Percentiles rank a stretch among this genome's conserved stretches.
Conservation (phyloP, 176 grass and related monocot genomes). For the Rhipidocladum racemiflorum region DNA sequence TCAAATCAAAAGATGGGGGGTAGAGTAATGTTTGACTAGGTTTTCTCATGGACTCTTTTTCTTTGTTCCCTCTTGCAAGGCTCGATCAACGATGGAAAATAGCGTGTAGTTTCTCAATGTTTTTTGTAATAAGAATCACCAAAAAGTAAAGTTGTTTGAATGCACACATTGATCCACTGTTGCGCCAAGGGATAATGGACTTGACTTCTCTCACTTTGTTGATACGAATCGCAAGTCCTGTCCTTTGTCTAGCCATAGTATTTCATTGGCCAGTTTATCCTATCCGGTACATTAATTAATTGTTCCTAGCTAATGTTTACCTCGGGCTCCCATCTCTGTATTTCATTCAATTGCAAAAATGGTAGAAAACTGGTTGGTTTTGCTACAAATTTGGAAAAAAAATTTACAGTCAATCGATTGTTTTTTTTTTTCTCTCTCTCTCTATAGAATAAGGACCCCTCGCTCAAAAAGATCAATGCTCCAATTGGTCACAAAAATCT, state of each 20-base stretch:
- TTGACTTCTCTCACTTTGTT: no score
- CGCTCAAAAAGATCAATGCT: no score
- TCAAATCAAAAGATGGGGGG: background rate
- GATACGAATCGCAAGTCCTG: no score
- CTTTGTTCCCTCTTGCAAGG: background rate
- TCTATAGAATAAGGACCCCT: background rate
- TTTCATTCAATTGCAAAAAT: background rate
- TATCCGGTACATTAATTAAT: no score
- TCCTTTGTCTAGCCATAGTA: no score
- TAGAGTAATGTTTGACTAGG: background rate
- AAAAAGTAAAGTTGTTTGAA: background rate
- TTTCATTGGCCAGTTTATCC: no score
- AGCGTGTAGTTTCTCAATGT: background rate
- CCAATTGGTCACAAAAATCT: no score
- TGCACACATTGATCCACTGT: background rate
- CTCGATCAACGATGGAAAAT: background rate
- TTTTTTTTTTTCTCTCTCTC: rapidly evolving
- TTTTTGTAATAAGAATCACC: background rate
- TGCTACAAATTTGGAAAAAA: no score
- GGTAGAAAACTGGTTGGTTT: background rate
- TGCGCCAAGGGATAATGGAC: no score
- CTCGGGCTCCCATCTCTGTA: no score
- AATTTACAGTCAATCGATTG: background rate
- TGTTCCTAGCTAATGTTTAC: no score
- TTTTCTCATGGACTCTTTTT: background rate